Evolutionary conservation across 2,329 filamentous ascomycete genomes (phyloP), one percentile per base, ranked within the genome.

Genomic region (Colletotrichum sp.): DNA sequence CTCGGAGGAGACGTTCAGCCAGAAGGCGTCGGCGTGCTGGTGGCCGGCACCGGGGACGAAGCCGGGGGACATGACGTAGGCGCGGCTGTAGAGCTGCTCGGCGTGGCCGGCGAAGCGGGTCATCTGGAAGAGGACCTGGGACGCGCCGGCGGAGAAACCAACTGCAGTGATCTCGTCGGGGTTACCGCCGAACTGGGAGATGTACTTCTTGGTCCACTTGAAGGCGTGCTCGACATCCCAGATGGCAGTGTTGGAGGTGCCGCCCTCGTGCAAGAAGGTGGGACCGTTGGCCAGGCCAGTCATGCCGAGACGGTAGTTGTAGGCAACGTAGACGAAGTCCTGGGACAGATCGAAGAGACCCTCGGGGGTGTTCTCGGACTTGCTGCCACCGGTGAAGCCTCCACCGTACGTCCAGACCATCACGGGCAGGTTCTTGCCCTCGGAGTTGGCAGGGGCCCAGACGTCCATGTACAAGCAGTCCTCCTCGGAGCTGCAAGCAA

Each of bases 61-160:
- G 43, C 69, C 61, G n/a, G 61, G 60, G 3, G 69, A 71, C 69
- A 71, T 71, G 38, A 71, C 69, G 13, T 66, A 66, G 60, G 69
- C 61, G 4, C 69, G 69, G 24, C 61, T 66, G 48, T 71, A 66
- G 8, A 66, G 69, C 43, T 71, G 69, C 48, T 71, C 69, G 26
- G 69, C 60, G 18, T 72, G 72, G 10, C 73, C 70, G 5, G 78
- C 79, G n/a, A 66, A 71, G 36, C 69, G 69, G 83, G 15, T 85
- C 83, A 3, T 88, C 88, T 64, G 89, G 87, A 6, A 87, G 82
- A 71, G 88, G 84, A 26, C 87, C 83, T 71, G 88, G 83, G 7
- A 89, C 85, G n/a, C 82, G 13, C 90, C 90, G 1, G 89, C 88
- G 8, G 85, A 88, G 78, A 90, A 86, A 0, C 90, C 89, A 79